These are phyloP conservation scores for Lachnellula arida DNA, from an alignment of 2,329 filamentous ascomycete species.

Conservation along the genomic window DNA sequence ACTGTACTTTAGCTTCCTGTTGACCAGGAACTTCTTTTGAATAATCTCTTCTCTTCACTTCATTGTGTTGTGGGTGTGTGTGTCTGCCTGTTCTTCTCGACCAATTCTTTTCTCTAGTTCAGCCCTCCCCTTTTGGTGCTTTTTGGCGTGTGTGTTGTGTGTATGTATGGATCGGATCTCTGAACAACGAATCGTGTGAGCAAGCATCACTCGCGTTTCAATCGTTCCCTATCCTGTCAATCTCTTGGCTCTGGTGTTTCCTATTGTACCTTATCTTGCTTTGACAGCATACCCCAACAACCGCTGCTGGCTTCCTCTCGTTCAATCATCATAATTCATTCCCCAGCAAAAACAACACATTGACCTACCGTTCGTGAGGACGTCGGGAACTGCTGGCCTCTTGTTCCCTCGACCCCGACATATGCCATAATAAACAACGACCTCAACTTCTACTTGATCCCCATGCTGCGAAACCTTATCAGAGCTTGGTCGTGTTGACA, in stretches of 20 bases:
- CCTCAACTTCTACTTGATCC: conserved; percentile 17
- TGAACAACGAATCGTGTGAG: conserved; percentile 7
- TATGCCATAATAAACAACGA: conserved; percentile 4
- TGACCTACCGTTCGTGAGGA: conserved; percentile 14
- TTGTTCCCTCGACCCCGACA: conserved; percentile 9
- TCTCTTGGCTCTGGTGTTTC: conserved; percentile 25
- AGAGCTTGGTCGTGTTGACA: conserved; percentile 25
- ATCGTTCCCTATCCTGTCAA: conserved; percentile 16
- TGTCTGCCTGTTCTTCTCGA: conserved; percentile 10
- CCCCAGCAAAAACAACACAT: conserved; percentile 3
- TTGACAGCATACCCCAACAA: background rate
- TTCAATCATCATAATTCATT: conserved; percentile 1
- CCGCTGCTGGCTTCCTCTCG: background rate
- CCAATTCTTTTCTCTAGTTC: conserved; percentile 6
- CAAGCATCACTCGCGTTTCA: conserved; percentile 23
- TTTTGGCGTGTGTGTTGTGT: conserved; percentile 4
- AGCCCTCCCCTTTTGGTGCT: conserved; percentile 10
- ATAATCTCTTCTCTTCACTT: background rate
- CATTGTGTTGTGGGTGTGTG: background rate
- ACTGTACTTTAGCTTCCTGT: background rate
- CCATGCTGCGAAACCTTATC: conserved; percentile 22
- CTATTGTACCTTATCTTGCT: conserved; percentile 7
- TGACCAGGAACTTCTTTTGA: conserved; percentile 4
- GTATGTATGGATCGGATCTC: conserved; percentile 4
- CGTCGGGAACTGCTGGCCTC: conserved; percentile 15